phyloP scores from a whole-genome alignment of 1,139 yeast species.

The Lodderomyces elongisporus region DNA sequence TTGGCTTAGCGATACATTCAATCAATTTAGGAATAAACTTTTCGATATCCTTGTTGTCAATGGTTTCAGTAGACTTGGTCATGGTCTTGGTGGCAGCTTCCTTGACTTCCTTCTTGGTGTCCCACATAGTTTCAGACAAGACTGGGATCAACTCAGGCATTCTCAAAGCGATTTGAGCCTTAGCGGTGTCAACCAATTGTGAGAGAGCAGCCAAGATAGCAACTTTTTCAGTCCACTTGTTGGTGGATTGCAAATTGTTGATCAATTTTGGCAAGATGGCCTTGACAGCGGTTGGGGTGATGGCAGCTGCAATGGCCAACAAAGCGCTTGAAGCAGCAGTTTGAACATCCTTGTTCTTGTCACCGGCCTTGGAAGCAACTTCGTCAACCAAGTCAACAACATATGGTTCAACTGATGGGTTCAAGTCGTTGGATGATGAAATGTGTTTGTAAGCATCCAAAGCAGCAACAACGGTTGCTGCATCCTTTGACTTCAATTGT shows the following conservation, averaged over 20 bases:
- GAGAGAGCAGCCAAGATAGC: slow-evolving; percentile 82
- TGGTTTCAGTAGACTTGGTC: slow-evolving; percentile 94
- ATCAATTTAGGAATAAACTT: slow-evolving; percentile 97
- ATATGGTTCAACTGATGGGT: slow-evolving; percentile 94
- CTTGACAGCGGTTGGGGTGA: slow-evolving; percentile 93
- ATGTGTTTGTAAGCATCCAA: slow-evolving; percentile 81
- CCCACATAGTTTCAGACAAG: slow-evolving; percentile 99
- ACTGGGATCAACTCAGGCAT: slow-evolving; percentile 99
- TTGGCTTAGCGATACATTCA: slow-evolving; percentile 94
- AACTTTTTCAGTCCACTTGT: slow-evolving; percentile 98
- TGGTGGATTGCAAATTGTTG: slow-evolving; percentile 62
- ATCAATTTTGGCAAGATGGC: slow-evolving; percentile 79
- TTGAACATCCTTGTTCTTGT: slow-evolving; percentile 75
- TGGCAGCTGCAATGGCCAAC: slow-evolving; percentile 68
- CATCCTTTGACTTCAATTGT: slow-evolving; percentile 72
- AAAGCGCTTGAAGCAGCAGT: slow-evolving; percentile 69
- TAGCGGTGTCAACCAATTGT: slow-evolving; percentile 89
- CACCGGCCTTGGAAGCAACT: slow-evolving; percentile 80
- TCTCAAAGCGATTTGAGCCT: slow-evolving; percentile 93
- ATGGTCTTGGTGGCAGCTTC: slow-evolving; percentile 93
- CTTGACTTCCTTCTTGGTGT: slow-evolving; percentile 97
- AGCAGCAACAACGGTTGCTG: slow-evolving; percentile 63
- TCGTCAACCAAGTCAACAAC: slow-evolving; percentile 69
- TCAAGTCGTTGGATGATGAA: slow-evolving; percentile 71
- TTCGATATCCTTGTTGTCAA: slow-evolving; percentile 99